phyloP scores from a whole-genome alignment of 345 rosid genomes.

The Rhizophora mangle region DNA sequence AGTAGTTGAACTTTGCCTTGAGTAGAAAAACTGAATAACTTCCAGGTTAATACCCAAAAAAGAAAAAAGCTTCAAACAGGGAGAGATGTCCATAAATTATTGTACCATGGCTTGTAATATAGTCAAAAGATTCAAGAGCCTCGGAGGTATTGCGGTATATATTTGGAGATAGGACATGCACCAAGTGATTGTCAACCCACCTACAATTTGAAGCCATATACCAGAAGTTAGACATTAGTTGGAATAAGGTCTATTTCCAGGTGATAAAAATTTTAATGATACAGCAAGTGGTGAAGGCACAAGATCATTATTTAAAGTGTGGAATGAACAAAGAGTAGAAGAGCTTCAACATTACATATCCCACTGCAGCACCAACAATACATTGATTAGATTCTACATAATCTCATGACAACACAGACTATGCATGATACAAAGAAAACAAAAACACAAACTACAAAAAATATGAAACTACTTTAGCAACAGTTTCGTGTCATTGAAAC shows the following conservation, averaged over 20 bases:
- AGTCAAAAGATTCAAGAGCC: slow-evolving; percentile 90
- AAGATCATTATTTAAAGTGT: neutral
- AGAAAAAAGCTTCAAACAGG: neutral
- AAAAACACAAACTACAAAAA: too few species aligned
- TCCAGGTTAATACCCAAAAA: too few species aligned
- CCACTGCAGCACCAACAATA: too few species aligned
- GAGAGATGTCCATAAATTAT: neutral
- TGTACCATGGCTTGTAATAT: slow-evolving; percentile 82
- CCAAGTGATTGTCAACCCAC: slow-evolving; percentile 95
- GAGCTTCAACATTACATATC: neutral
- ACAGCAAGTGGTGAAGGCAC: neutral
- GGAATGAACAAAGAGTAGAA: neutral
- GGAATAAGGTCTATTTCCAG: neutral
- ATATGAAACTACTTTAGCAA: too few species aligned
- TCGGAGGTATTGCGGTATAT: slow-evolving; percentile 77
- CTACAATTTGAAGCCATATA: slow-evolving; percentile 31
- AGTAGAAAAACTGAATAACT: too few species aligned
- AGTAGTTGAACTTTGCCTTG: too few species aligned
- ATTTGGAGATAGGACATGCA: slow-evolving; percentile 86
- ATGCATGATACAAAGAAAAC: too few species aligned
- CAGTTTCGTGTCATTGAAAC: too few species aligned
- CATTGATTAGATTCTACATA: too few species aligned
- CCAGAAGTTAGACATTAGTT: neutral
- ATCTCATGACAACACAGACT: too few species aligned
- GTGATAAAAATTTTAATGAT: neutral